Conservation (phyloP, 441 rosid species). For the Capsella rubella region DNA sequence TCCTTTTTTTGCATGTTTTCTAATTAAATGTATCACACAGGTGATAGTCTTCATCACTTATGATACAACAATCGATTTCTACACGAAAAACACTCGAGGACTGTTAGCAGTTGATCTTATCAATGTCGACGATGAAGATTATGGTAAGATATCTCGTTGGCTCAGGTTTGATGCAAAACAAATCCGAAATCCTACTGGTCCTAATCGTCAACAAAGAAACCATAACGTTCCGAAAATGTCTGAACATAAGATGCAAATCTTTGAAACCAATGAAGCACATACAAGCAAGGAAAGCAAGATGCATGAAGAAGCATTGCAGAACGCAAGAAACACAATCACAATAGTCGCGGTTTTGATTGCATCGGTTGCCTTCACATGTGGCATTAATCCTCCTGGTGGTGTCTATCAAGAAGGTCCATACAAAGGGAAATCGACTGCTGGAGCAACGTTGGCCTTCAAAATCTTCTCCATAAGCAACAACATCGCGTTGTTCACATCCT, state of each 20-base stretch:
- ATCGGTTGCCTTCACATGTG: not conserved
- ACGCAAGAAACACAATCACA: not conserved
- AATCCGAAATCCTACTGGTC: not conserved
- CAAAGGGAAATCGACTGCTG: not conserved
- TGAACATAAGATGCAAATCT: not conserved
- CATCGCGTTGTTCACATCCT: slow-evolving; percentile 4
- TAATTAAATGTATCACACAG: too few species aligned
- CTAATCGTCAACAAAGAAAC: not conserved
- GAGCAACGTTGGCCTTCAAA: not conserved
- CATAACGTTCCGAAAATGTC: not conserved
- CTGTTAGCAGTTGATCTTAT: too few species aligned
- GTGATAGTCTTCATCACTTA: too few species aligned
- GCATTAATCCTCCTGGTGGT: not conserved
- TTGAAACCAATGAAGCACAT: not conserved
- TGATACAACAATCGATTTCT: too few species aligned
- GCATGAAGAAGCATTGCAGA: slow-evolving; percentile 4
- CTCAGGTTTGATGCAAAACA: not conserved
- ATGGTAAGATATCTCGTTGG: not conserved
- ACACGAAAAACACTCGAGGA: too few species aligned
- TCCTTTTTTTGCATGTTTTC: too few species aligned
- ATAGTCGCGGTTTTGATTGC: slow-evolving; percentile 3
- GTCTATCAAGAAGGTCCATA: not conserved
- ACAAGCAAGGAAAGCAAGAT: not conserved
- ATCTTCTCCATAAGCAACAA: not conserved
- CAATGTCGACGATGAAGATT: too few species aligned